Conservation (phyloP, 129 eudicot species). For the Silybum marianum region DNA sequence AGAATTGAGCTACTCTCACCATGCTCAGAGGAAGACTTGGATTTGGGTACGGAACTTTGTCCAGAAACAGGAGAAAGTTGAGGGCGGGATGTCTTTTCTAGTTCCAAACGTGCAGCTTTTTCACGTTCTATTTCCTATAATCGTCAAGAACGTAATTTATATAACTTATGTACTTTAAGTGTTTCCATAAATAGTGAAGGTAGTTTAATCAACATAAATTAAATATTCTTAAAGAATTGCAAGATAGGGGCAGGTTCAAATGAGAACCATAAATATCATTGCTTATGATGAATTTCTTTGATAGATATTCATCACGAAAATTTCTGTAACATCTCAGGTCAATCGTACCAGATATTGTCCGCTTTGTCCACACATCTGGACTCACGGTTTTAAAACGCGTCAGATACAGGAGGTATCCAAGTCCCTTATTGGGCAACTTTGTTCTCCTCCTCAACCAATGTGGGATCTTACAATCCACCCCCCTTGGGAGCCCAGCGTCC, state of each 20-base stretch:
- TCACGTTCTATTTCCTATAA: slow-evolving; percentile 79
- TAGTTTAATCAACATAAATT: background rate
- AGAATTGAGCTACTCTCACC: slow-evolving; percentile 40
- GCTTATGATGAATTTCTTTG: background rate
- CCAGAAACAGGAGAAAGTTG: slow-evolving; percentile 51
- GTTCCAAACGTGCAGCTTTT: slow-evolving; percentile 73
- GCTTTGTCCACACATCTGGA: too few species aligned
- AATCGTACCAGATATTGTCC: too few species aligned
- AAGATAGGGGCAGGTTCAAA: background rate
- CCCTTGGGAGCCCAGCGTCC: too few species aligned
- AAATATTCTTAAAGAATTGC: background rate
- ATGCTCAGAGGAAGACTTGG: slow-evolving; percentile 53
- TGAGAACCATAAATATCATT: background rate
- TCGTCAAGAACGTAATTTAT: slow-evolving; percentile 15
- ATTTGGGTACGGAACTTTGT: slow-evolving; percentile 48
- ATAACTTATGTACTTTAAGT: slow-evolving; percentile 1
- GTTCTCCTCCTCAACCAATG: too few species aligned
- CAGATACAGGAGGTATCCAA: too few species aligned
- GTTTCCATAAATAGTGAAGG: background rate
- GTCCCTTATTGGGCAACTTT: too few species aligned
- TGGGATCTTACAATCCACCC: too few species aligned
- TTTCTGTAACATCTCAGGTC: too few species aligned
- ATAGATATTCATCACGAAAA: background rate
- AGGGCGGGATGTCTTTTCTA: slow-evolving; percentile 62
- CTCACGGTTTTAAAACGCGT: too few species aligned